Percentiles rank a stretch among this genome's conserved stretches.
phyloP scores from a whole-genome alignment of 306 rosid species.

The Prunus mongolica region DNA sequence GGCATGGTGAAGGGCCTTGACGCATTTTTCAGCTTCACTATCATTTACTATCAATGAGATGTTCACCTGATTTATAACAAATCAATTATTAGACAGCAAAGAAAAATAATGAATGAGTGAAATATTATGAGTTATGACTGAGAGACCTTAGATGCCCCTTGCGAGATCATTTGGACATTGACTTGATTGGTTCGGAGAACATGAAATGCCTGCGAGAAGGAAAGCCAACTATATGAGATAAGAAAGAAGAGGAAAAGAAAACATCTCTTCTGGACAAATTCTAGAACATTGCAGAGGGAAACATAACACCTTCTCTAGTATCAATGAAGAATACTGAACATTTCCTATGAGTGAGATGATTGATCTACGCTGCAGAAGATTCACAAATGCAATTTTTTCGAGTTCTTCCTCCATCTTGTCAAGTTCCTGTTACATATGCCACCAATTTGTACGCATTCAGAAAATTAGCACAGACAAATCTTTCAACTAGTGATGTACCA shows the following conservation, averaged over 20 bases:
- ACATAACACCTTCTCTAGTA: conserved; percentile 57
- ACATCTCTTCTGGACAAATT: background rate
- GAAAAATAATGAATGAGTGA: background rate
- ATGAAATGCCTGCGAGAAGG: conserved; percentile 41
- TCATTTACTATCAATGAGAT: conserved; percentile 9
- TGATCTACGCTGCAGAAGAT: conserved; percentile 63
- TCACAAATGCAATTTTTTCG: conserved; percentile 62
- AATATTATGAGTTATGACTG: background rate
- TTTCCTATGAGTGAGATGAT: conserved; percentile 73
- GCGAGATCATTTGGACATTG: conserved; percentile 73
- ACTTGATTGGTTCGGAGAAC: conserved; percentile 54
- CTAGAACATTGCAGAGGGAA: background rate
- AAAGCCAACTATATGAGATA: background rate
- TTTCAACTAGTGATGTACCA: conserved; percentile 1
- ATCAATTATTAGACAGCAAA: background rate
- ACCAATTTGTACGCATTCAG: background rate
- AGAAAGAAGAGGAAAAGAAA: background rate
- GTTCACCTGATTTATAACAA: conserved; percentile 1
- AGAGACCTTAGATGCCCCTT: conserved; percentile 64
- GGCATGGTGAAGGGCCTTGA: conserved; percentile 20
- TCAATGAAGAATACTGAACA: conserved; percentile 59
- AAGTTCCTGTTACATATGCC: conserved; percentile 43
- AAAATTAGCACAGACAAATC: background rate
- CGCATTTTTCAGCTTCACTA: conserved; percentile 21
- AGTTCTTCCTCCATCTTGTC: conserved; percentile 61